phyloP scores from a whole-genome alignment of 192 early-diverging fungal genomes.

The Entrophospora sp. region DNA sequence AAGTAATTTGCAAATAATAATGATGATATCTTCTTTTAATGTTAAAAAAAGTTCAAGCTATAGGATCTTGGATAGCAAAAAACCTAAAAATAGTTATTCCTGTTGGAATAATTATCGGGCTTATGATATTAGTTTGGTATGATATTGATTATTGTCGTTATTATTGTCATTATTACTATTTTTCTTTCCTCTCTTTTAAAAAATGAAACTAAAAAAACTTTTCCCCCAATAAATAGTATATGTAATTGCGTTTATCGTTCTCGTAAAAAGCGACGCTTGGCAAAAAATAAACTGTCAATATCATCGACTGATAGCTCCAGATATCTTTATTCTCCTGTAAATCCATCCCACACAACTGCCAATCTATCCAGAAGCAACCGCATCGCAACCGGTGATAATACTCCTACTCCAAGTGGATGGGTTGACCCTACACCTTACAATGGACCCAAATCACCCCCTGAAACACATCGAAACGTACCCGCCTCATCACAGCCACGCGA shows the following conservation, averaged over 20 bases:
- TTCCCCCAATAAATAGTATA: not conserved
- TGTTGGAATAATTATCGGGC: constrained; percentile 26
- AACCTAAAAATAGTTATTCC: constrained; percentile 39
- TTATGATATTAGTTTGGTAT: constrained; percentile 28
- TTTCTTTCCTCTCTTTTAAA: not conserved
- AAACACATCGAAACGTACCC: no score
- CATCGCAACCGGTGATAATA: not conserved
- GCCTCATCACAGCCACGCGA: no score
- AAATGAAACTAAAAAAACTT: no score
- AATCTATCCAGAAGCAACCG: not conserved
- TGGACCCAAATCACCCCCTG: no score
- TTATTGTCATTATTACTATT: not conserved
- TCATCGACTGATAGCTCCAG: not conserved
- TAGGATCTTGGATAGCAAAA: constrained; percentile 32
- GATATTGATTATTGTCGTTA: no score
- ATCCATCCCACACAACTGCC: no score
- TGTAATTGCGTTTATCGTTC: not conserved
- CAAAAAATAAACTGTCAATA: not conserved
- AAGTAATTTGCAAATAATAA: not conserved
- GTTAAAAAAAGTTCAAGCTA: constrained; percentile 4
- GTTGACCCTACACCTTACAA: not conserved
- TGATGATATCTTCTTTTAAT: constrained; percentile 16
- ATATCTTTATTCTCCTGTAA: no score
- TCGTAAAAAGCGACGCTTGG: not conserved
- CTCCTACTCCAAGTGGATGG: not conserved